These are phyloP conservation scores for Alternaria ventricosa DNA, from an alignment of 2,329 filamentous ascomycete species.

Conservation along the genomic window DNA sequence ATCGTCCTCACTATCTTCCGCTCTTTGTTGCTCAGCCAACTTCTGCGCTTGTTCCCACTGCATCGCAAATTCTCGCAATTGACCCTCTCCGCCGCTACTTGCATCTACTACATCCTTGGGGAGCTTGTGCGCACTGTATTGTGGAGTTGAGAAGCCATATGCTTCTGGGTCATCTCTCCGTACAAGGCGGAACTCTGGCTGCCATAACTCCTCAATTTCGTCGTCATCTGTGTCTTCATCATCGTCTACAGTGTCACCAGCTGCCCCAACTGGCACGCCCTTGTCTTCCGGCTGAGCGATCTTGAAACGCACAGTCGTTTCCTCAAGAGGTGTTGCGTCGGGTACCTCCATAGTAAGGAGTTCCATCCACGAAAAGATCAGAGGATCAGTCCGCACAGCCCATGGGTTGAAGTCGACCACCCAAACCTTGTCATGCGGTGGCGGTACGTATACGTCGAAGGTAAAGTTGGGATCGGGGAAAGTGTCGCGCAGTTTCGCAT, in stretches of 20 bases:
- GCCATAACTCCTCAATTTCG: constrained; percentile 63
- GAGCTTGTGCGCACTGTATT: constrained; percentile 94
- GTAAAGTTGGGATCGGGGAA: constrained; percentile 86
- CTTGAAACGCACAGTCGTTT: constrained; percentile 40
- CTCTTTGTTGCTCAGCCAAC: constrained; percentile 50
- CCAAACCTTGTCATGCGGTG: constrained; percentile 75
- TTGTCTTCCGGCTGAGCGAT: constrained; percentile 11
- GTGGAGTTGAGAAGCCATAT: constrained; percentile 81
- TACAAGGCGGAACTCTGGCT: constrained; percentile 82
- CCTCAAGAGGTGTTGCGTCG: constrained; percentile 4
- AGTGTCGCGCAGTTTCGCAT: constrained; percentile 71
- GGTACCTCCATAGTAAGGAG: constrained; percentile 75
- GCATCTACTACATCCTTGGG: constrained; percentile 88
- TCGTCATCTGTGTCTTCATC: constrained; percentile 47
- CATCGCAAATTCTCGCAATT: constrained; percentile 71
- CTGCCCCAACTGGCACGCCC: background rate
- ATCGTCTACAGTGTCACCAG: background rate
- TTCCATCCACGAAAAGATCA: constrained; percentile 91
- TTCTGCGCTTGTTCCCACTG: constrained; percentile 57
- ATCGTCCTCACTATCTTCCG: constrained; percentile 48
- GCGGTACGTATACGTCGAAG: constrained; percentile 92
- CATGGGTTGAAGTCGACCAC: constrained; percentile 96
- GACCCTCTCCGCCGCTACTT: constrained; percentile 66
- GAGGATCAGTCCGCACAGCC: constrained; percentile 84
- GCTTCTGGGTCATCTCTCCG: constrained; percentile 86